Percentiles rank a stretch among this genome's conserved stretches.
These are phyloP conservation scores for Ganoderma lucidum DNA, from an alignment of 1,284 basidiomycete genomes.

Conservation along the genomic window DNA sequence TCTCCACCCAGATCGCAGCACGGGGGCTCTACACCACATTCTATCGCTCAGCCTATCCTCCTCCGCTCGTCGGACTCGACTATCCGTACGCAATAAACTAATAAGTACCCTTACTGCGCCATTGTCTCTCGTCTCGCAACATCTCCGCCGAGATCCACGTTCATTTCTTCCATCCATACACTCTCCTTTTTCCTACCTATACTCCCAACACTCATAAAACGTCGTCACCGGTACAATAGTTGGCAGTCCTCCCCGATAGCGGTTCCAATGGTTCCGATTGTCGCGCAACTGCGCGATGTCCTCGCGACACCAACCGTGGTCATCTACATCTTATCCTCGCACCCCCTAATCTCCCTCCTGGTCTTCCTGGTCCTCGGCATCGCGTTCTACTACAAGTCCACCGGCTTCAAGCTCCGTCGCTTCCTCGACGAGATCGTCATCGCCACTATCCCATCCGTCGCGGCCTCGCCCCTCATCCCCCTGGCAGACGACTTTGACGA, in stretches of 20 bases:
- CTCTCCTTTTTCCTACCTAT: not conserved
- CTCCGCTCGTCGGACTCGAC: no score
- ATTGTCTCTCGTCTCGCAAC: not conserved
- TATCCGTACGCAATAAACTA: no score
- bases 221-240: no score
- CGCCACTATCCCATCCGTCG: not conserved
- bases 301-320: not conserved
- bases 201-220: not conserved
- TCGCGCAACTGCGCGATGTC: not conserved
- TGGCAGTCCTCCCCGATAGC: not conserved
- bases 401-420: not conserved
- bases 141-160: not conserved
- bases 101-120: no score
- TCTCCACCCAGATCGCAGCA: not conserved
- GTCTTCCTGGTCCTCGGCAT: not conserved
- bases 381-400: conserved; percentile 4
- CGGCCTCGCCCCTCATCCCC: not conserved
- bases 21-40: no score
- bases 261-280: not conserved
- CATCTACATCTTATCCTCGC: not conserved
- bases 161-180: not conserved
- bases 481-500: not conserved
- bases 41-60: no score
- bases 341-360: not conserved
- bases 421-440: conserved; percentile 2